Conservation (phyloP, 345 rosid genomes). For the Turnera subulata region DNA sequence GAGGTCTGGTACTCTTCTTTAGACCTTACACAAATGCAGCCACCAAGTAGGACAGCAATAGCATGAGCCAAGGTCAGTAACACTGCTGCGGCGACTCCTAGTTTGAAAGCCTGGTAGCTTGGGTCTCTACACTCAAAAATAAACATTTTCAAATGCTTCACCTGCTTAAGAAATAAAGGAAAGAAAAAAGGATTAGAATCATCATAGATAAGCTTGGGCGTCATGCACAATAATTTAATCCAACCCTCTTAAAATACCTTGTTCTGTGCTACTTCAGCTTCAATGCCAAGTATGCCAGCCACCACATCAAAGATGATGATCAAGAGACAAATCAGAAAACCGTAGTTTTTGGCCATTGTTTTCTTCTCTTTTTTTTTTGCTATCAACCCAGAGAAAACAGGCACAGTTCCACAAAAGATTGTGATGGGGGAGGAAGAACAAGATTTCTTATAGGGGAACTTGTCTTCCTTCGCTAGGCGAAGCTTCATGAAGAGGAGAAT, state of each 20-base stretch:
- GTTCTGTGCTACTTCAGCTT: slow-evolving; percentile 53
- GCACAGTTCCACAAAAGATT: background rate
- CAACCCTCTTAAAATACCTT: slow-evolving; percentile 29
- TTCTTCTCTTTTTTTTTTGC: background rate
- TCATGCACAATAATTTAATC: background rate
- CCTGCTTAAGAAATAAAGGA: slow-evolving; percentile 35
- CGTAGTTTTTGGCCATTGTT: slow-evolving; percentile 28
- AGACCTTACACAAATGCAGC: slow-evolving; percentile 65
- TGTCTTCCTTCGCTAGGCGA: background rate
- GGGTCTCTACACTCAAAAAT: slow-evolving; percentile 81
- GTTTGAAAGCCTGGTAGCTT: slow-evolving; percentile 63
- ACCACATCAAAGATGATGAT: slow-evolving; percentile 49
- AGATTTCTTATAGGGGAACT: slow-evolving; percentile 7
- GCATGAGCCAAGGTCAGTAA: slow-evolving; percentile 60
- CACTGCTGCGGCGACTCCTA: slow-evolving; percentile 66
- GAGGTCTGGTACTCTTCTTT: slow-evolving; percentile 40
- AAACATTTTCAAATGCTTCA: slow-evolving; percentile 63
- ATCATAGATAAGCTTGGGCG: too few relatives aligned
- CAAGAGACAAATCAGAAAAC: slow-evolving; percentile 41
- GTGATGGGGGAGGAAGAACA: slow-evolving; percentile 6
- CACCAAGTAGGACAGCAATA: slow-evolving; percentile 58
- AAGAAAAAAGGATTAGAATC: background rate
- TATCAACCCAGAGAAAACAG: background rate
- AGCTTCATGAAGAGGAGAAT: slow-evolving; percentile 22
- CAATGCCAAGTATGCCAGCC: slow-evolving; percentile 57